phyloP scores from a whole-genome alignment of 805 yeast genomes.

The Candida lessepsii region DNA sequence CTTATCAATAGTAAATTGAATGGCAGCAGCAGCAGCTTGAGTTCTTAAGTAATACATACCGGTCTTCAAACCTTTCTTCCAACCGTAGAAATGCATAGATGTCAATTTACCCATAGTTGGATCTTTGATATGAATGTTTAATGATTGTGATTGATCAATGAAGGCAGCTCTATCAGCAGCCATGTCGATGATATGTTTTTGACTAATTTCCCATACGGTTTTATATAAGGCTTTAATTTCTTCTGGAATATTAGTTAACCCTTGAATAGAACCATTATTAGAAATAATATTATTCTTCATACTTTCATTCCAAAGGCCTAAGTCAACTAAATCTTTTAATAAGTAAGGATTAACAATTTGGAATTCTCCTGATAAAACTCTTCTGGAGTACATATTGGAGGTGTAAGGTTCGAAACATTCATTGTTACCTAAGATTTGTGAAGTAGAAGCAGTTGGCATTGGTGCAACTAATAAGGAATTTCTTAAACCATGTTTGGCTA shows the following conservation, averaged over 20 bases:
- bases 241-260: slow-evolving; percentile 53
- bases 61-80: slow-evolving; percentile 97
- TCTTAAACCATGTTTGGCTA: slow-evolving; percentile 52
- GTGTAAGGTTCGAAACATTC: slow-evolving; percentile 66
- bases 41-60: slow-evolving; percentile 98
- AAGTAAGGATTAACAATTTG: slow-evolving; percentile 61
- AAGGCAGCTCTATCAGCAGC: slow-evolving; percentile 78
- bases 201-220: slow-evolving; percentile 64
- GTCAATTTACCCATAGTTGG: slow-evolving; percentile 97
- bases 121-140: slow-evolving; percentile 82
- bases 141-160: slow-evolving; percentile 89
- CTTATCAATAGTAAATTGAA: slow-evolving; percentile 69
- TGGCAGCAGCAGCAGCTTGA: slow-evolving; percentile 96
- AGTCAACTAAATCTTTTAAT: slow-evolving; percentile 55
- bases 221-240: slow-evolving; percentile 54
- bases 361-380: slow-evolving; percentile 64
- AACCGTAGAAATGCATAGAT: slow-evolving; percentile 97
- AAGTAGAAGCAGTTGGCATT: slow-evolving; percentile 68
- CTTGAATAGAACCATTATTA: slow-evolving; percentile 59
- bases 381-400: slow-evolving; percentile 59
- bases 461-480: slow-evolving; percentile 63
- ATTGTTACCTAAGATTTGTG: slow-evolving; percentile 60
- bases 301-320: slow-evolving; percentile 56
- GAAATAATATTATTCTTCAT: slow-evolving; percentile 57
- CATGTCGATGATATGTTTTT: slow-evolving; percentile 56